These are phyloP conservation scores for Floccularia luteovirens DNA, from an alignment of 768 basidiomycete species.

Conservation along the genomic window DNA sequence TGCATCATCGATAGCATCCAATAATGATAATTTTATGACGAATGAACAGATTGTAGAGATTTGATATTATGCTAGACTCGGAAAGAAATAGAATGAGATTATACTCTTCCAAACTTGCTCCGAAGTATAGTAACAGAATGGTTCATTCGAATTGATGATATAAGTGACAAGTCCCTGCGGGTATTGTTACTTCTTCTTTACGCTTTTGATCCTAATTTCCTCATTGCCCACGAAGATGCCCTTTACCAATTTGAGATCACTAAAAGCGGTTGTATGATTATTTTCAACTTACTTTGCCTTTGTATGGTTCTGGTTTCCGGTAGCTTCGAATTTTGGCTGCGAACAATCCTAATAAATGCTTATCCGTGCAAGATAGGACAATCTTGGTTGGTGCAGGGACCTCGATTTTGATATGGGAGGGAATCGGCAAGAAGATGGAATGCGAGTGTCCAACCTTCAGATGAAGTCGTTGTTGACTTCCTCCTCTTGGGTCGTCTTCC, in stretches of 20 bases:
- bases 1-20: too few species aligned
- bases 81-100: too few species aligned
- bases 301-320: conserved; percentile 93
- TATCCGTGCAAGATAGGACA: conserved; percentile 75
- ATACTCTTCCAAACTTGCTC: too few species aligned
- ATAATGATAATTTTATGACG: too few species aligned
- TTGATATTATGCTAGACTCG: too few species aligned
- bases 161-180: too few species aligned
- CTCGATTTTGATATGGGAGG: conserved; percentile 71
- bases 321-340: conserved; percentile 79
- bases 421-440: conserved; percentile 76
- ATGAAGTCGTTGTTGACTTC: conserved; percentile 63
- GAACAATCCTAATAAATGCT: conserved; percentile 81
- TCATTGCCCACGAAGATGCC: conserved; percentile 95
- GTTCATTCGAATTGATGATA: too few species aligned
- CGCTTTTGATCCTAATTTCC: conserved; percentile 82
- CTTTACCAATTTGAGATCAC: conserved; percentile 25
- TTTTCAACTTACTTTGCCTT: conserved; percentile 78
- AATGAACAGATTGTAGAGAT: too few species aligned
- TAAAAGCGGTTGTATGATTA: conserved; percentile 1
- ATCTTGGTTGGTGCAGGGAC: conserved; percentile 84
- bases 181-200: conserved; percentile 90
- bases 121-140: too few species aligned
- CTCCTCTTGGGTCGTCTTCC: conserved; percentile 71
- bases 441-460: conserved; percentile 95